phyloP scores from a whole-genome alignment of 495 filamentous ascomycete genomes.

The Annulohypoxylon maeteangense region DNA sequence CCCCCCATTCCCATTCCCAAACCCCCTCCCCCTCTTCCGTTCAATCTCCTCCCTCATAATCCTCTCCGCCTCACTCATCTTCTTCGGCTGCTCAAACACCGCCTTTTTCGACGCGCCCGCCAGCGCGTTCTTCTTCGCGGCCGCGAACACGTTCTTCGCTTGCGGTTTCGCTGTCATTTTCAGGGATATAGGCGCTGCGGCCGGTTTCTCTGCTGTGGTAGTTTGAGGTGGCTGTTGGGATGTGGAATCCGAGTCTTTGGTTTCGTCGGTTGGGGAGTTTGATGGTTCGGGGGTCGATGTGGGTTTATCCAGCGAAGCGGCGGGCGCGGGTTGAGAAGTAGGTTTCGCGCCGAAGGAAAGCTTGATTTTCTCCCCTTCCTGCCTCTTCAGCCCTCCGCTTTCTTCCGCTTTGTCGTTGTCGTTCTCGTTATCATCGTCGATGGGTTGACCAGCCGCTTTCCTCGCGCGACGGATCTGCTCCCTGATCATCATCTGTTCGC shows the following conservation, averaged over 20 bases:
- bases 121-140: constrained; percentile 72
- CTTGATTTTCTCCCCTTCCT: constrained; percentile 86
- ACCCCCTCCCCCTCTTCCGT: constrained; percentile 70
- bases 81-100: constrained; percentile 68
- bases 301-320: constrained; percentile 46
- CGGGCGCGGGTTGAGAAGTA: constrained; percentile 46
- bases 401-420: constrained; percentile 51
- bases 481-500: constrained; percentile 80
- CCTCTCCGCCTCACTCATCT: constrained; percentile 88
- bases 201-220: constrained; percentile 12
- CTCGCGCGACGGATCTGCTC: constrained; percentile 83
- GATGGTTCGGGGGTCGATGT: constrained; percentile 23
- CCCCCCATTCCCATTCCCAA: constrained; percentile 44
- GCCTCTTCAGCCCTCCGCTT: constrained; percentile 67
- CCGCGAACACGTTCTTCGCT: constrained; percentile 87
- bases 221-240: not conserved
- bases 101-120: constrained; percentile 68
- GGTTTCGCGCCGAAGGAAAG: constrained; percentile 71
- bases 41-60: constrained; percentile 91
- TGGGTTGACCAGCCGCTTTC: constrained; percentile 61
- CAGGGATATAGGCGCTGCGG: constrained; percentile 57
- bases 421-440: constrained; percentile 50
- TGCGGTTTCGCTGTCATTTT: constrained; percentile 68
- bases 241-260: constrained; percentile 32
- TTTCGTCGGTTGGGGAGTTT: constrained; percentile 14